Evolutionary conservation across 257 asterid genomes (phyloP), one percentile per base, ranked within the genome.

Genomic region (Solanum virginianum): DNA sequence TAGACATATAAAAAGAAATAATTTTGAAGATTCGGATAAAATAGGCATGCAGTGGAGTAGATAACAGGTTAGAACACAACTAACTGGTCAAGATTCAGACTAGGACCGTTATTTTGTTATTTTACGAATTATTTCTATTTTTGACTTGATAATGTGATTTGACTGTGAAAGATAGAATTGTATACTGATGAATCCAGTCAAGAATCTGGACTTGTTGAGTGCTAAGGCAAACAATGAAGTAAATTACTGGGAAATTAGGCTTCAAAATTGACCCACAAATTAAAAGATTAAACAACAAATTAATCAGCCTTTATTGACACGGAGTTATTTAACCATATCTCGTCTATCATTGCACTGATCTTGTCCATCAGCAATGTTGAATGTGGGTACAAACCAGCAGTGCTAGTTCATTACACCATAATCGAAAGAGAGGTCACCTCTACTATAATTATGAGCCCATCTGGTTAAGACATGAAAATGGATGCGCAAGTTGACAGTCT

Each of bases 301-400:
- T 47, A n/a, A 22, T 36, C 41, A 36, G 4, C 41, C 41, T 36
- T 36, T 36, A 36, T 36, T 1, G 41, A 36, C 41, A 36, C 41
- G 0, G 41, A 36, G 41, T 36, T 36, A 36, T 36, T 4, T 36
- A 36, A 36, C 6, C 4, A 36, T 36, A 36, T 36, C 41, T 36
- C 5, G 41, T 36, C 41, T 36, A 36, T 36, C 41, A 36, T 36
- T 36, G 41, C 41, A 36, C 41, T 36, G 41, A 36, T 36, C 6
- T 36, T 36, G 41, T 43, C 88, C 10, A 90, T 84, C 9, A 87
- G 22, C 85, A 80, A 80, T 18, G 86, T 86, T 55, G 81, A 86
- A 18, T 83, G 20, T 29, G 47, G 22, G 22, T 66, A 66, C 7
- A 18, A 36, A 36, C 10, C 79, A 36, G 79, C 24, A 39, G 53